phyloP scores from a whole-genome alignment of 2,329 filamentous ascomycete genomes.

The Fusarium gaditjirri region DNA sequence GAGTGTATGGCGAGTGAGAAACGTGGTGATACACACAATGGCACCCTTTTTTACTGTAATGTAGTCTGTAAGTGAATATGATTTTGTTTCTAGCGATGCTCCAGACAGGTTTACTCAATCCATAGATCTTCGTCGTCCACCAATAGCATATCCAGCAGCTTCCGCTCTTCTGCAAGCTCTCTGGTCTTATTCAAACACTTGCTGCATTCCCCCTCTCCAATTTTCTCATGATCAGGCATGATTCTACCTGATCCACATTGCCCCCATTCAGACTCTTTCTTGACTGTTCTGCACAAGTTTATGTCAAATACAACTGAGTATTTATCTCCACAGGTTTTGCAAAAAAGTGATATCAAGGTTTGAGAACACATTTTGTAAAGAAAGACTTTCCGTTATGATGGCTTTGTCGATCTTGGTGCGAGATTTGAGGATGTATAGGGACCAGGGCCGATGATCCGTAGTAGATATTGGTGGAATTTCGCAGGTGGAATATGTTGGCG shows the following conservation, averaged over 20 bases:
- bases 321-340: neutral
- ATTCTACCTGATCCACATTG: neutral
- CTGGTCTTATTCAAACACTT: neutral
- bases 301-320: neutral
- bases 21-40: fast-evolving
- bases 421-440: neutral
- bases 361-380: neutral
- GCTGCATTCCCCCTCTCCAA: neutral
- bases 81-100: too few species aligned
- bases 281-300: neutral
- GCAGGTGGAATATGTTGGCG: fast-evolving
- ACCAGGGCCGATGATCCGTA: fast-evolving
- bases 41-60: too few species aligned
- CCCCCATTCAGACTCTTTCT: neutral
- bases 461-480: fast-evolving
- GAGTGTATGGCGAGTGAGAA: fast-evolving
- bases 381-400: fast-evolving
- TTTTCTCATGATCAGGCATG: fast-evolving
- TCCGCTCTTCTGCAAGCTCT: neutral
- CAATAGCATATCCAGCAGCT: neutral
- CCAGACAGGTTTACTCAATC: neutral
- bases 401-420: fast-evolving
- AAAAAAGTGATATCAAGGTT: neutral
- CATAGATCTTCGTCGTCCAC: neutral
- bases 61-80: neutral